phyloP scores from a whole-genome alignment of 371 early-diverging fungal species.

The Mortierella sp. region DNA sequence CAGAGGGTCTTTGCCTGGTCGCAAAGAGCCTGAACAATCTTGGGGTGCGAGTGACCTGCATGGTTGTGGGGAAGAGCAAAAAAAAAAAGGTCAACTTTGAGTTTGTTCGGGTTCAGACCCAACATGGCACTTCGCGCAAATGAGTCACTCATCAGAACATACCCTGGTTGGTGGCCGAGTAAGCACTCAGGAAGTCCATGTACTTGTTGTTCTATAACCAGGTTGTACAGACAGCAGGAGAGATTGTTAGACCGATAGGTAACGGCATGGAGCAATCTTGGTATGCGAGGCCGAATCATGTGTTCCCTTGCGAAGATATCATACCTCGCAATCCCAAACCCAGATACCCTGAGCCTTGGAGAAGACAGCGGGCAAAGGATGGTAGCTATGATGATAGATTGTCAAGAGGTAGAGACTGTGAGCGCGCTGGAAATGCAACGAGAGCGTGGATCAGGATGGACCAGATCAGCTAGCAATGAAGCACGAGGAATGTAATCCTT shows the following conservation, averaged over 20 bases:
- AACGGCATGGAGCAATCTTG: background rate
- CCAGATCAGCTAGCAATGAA: background rate
- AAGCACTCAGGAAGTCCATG: slow-evolving; percentile 97
- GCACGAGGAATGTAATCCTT: background rate
- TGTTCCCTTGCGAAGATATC: slow-evolving; percentile 1
- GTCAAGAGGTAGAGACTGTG: too few species aligned
- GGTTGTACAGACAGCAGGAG: too few species aligned
- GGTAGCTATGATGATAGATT: slow-evolving; percentile 75
- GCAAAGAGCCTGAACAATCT: slow-evolving; percentile 90
- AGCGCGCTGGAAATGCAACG: too few species aligned
- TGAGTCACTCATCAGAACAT: slow-evolving; percentile 4
- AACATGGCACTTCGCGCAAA: too few species aligned
- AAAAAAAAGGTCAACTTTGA: background rate
- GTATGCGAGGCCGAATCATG: slow-evolving; percentile 12
- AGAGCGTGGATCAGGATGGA: too few species aligned
- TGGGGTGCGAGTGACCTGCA: slow-evolving; percentile 94
- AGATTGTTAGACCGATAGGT: too few species aligned
- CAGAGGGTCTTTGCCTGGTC: slow-evolving; percentile 89
- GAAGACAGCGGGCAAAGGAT: slow-evolving; percentile 96
- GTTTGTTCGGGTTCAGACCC: too few species aligned
- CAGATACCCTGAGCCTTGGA: slow-evolving; percentile 87
- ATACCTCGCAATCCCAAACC: slow-evolving; percentile 94
- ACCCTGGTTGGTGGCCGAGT: slow-evolving; percentile 97
- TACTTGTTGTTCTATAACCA: slow-evolving; percentile 81
- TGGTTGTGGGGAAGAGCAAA: background rate